Base-by-base conservation (phyloP, 2,329 filamentous ascomycete genomes). In the Colletotrichum magnum region DNA sequence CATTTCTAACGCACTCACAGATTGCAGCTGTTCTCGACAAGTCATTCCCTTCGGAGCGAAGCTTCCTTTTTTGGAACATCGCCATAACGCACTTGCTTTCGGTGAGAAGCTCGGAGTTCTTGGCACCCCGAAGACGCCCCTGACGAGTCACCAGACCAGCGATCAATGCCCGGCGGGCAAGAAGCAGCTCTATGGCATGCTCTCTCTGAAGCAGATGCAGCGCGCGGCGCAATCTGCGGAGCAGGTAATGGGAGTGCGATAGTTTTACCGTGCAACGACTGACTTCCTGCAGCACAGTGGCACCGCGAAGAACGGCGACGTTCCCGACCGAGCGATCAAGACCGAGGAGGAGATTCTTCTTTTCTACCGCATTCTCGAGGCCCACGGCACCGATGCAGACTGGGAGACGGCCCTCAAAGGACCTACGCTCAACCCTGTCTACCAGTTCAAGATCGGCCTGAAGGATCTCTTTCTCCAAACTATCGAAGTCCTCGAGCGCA, bases 1-100 rank as follows among this genome's bases (percentile, higher is more conserved):
- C 15, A 3, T 4, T 26, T 39, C 43, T 64, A 64, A 69, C 45
- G 43, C 16, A 13, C 18, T 47, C 50, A 13, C 63, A 89, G 86
- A 89, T 90, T 73, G 85, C 87, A 0, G 85, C 85, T 1, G 82
- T 84, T 0, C 73, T 89, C 28, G 87, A 89, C 69, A 84, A 85
- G 74, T 83, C 84, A 0, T 85, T 86, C 58, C 79, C 85, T 2
- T 77, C 80, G 32, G 85, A 88, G 24, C 79, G 84, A 36, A 78
- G 78, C 2, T 85, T 84, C 64, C 79, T 88, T 75, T 89, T 88
- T 69, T 87, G 84, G 82, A 88, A 86, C 70, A 88, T 89, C 71
- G 78, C 83, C 21, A 80, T 87, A 16, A 89, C 86, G 0, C 84
- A 86, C 69, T 73, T 89, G 39, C 81, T 89, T 62, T 84, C 87